Base-by-base conservation (phyloP, 179 eudicot species). In the Vitellaria paradoxa region DNA sequence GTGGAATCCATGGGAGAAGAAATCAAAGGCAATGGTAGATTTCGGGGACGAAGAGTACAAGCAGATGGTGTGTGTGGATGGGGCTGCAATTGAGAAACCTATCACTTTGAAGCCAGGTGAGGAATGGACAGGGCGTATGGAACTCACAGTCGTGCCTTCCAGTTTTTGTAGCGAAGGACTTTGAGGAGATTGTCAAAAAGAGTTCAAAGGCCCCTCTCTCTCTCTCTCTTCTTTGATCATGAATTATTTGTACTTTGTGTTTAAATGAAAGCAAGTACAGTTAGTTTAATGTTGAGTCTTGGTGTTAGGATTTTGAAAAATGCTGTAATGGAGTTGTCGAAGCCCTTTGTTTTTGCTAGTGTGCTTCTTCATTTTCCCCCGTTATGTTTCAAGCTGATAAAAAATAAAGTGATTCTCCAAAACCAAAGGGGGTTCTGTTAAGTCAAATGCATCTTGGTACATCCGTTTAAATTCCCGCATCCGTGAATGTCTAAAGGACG, bases 1-100 rank as follows among this genome's bases (percentile, higher is more conserved):
- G 21, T 93, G 97, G 97, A 93, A 93, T 76, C 96, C 97, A 42
- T 93, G 97, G 96, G 94, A 88, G 65, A 91, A 87, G 82, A 93
- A 93, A 80, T 84, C 96, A 21, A 93, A 90, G 85, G 81, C 89
- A n/a, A 93, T 91, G 90, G 37, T 80, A 8, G 96, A 91, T 86
- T 79, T 93, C 23, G 94, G 97, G 53, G 92, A 91, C 52, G 92
- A 87, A 5, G 97, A 92, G 65, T 92, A 91, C 89, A 91, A 88
- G 50, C 86, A 89, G 79, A 92, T 91, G 93, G 85, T 93, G 23
- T 93, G 96, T 24, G 96, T 91, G 2, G 91, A 87, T 61, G 96
- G 85, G 9, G 96, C 97, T 65, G 92, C 84, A 6, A 85, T 91
- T 15, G 94, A 88, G 83, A 87, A 79, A 77, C 90, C 89, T 8